These are phyloP conservation scores for Aurifilum marmelostoma DNA, from an alignment of 2,329 filamentous ascomycete genomes.

Conservation along the genomic window DNA sequence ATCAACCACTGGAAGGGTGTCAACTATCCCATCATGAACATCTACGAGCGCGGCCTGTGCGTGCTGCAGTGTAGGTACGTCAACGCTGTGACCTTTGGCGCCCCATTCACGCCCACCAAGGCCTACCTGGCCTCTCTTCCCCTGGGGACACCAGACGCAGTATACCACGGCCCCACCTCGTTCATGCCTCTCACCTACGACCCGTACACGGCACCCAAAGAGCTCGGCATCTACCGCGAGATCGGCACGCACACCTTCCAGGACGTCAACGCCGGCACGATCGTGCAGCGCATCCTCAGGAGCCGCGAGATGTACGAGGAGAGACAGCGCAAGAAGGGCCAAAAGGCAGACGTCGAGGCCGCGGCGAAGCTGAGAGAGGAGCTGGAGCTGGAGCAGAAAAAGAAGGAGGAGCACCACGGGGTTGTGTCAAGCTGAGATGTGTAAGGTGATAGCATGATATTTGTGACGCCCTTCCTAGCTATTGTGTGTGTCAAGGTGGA, in stretches of 20 bases:
- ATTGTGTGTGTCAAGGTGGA: background rate
- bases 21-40: slow-evolving; percentile 99
- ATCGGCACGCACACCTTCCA: slow-evolving; percentile 78
- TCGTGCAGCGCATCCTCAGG: slow-evolving; percentile 87
- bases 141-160: slow-evolving; percentile 72
- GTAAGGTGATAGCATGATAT: background rate
- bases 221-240: slow-evolving; percentile 81
- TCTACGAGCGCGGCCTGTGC: slow-evolving; percentile 93
- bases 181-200: slow-evolving; percentile 84
- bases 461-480: background rate
- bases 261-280: slow-evolving; percentile 70
- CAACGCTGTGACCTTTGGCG: slow-evolving; percentile 84
- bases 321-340: slow-evolving; percentile 84
- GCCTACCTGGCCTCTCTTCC: slow-evolving; percentile 77
- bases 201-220: slow-evolving; percentile 79
- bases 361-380: slow-evolving; percentile 64
- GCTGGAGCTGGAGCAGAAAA: slow-evolving; percentile 61
- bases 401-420: slow-evolving; percentile 43
- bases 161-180: slow-evolving; percentile 95
- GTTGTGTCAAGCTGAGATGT: background rate
- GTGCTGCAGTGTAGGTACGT: slow-evolving; percentile 96
- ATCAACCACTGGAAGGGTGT: slow-evolving; percentile 97
- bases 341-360: slow-evolving; percentile 79
- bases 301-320: slow-evolving; percentile 89
- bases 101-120: slow-evolving; percentile 83